Conservation (phyloP, 768 basidiomycete species). For the Mycena epipterygia region DNA sequence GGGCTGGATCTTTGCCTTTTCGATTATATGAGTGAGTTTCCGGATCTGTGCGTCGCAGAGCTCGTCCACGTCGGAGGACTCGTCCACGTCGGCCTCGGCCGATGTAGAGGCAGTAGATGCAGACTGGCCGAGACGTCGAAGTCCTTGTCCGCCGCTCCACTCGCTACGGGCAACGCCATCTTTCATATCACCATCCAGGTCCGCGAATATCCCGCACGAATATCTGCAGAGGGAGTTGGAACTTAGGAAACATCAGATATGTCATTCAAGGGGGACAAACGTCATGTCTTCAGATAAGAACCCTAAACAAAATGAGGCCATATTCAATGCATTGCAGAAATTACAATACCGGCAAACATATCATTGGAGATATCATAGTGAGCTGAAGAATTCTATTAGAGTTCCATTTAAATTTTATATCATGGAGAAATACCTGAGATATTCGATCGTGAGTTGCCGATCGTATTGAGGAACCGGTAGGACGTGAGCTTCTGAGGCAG, state of each 20-base stretch:
- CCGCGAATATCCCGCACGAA: constrained; percentile 78
- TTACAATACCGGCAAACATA: constrained; percentile 71
- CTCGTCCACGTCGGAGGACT: constrained; percentile 47
- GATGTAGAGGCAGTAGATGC: constrained; percentile 24
- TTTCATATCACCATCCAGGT: constrained; percentile 70
- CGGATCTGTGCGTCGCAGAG: constrained; percentile 68
- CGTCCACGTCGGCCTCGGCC: constrained; percentile 40
- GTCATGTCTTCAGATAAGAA: constrained; percentile 82
- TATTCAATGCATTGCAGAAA: background rate
- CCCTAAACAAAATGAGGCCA: constrained; percentile 44
- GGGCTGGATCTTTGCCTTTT: constrained; percentile 71
- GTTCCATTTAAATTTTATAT: background rate
- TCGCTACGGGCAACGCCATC: constrained; percentile 41
- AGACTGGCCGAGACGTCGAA: constrained; percentile 42
- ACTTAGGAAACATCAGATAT: no score
- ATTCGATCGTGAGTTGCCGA: constrained; percentile 75
- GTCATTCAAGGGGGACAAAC: no score
- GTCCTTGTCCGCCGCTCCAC: constrained; percentile 55
- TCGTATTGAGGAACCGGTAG: constrained; percentile 74
- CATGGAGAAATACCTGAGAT: constrained; percentile 57
- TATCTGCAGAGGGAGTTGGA: constrained; percentile 39
- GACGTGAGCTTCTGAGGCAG: constrained; percentile 68
- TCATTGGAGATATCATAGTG: constrained; percentile 86
- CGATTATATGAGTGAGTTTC: constrained; percentile 74
- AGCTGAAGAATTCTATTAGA: constrained; percentile 44